Evolutionary conservation across 148 eudicot species (phyloP), one percentile per base, ranked within the genome.

Genomic region (Cornus controversa): DNA sequence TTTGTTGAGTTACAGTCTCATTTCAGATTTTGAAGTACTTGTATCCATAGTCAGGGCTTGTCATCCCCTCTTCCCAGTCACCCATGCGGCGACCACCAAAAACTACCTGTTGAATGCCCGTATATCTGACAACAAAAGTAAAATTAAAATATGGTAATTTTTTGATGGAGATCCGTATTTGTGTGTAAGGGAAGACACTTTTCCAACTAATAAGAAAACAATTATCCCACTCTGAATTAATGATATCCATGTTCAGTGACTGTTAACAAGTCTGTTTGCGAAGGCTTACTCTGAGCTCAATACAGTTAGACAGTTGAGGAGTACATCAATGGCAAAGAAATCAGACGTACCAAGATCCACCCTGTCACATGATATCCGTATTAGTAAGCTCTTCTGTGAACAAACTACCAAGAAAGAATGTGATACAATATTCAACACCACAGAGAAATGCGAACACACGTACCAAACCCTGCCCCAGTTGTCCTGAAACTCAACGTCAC

Each of bases 11-110:
- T 31, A 5, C 34, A 54, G 23, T 72, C 67, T 11, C n/a, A 31
- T 40, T 69, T 86, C 79, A 88, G 65, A 88, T 88, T 75, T 88
- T 88, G 75, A 95, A 95, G 84, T 78, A 85, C 77, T 90, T 93
- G 86, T 95, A 95, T 1, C 97, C 99, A 73, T 80, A 77, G 5
- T 88, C 99, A 0, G 94, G 81, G 79, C 81, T 82, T 37, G 85
- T 89, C 99, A 95, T 96, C 72, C 97, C 98, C 68, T 93, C 99
- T 78, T 96, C 97, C 99, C 99, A 96, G 79, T 96, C 99, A 83
- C 99, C 97, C 85, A 93, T 73, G 36, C 77, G 71, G 15, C 86
- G 88, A 67, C 98, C 98, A 74, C 98, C 99, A 72, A 96, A 95
- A 71, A 96, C 91, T 57, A 96, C 94, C 79, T 96, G 97, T 80